Evolutionary conservation across 2,329 filamentous ascomycete species (phyloP).

Genomic region (Hymenoscyphus linearis): DNA sequence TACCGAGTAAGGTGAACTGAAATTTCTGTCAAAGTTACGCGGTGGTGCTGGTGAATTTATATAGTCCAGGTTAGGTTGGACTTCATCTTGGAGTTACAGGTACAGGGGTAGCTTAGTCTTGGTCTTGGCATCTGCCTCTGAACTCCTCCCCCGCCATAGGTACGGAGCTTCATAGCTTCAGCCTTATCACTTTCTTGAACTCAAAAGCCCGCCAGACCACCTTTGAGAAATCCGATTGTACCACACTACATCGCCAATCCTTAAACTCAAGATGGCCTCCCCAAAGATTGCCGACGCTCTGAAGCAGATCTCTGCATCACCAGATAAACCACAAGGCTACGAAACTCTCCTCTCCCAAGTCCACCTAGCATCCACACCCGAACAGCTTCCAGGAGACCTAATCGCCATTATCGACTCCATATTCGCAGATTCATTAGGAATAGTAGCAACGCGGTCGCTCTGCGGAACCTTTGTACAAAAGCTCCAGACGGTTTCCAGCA

Average conservation of each 20-base stretch:
- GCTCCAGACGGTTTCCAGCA: slow-evolving; percentile 55
- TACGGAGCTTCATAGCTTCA: neutral
- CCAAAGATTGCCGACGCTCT: slow-evolving; percentile 41
- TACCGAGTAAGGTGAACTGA: too few species aligned
- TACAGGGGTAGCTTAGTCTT: slow-evolving; percentile 1
- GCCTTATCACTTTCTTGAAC: neutral
- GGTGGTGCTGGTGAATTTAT: too few species aligned
- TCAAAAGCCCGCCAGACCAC: neutral
- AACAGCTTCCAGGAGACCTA: slow-evolving; percentile 24
- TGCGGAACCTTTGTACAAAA: slow-evolving; percentile 52
- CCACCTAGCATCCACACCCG: slow-evolving; percentile 17
- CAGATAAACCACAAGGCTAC: slow-evolving; percentile 43
- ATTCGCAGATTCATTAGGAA: slow-evolving; percentile 30
- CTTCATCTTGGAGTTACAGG: neutral
- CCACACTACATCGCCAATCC: neutral
- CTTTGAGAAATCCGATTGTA: neutral
- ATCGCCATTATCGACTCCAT: slow-evolving; percentile 30
- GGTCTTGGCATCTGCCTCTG: neutral
- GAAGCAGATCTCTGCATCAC: slow-evolving; percentile 35
- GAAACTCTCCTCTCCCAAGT: slow-evolving; percentile 42
- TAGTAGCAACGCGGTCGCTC: slow-evolving; percentile 30
- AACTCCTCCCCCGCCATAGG: neutral
- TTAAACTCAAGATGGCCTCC: slow-evolving; percentile 26
- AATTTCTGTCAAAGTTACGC: too few species aligned
- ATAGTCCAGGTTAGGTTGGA: too few species aligned